phyloP scores from a whole-genome alignment of 2,329 filamentous ascomycete species.

The Penicillium sp. region DNA sequence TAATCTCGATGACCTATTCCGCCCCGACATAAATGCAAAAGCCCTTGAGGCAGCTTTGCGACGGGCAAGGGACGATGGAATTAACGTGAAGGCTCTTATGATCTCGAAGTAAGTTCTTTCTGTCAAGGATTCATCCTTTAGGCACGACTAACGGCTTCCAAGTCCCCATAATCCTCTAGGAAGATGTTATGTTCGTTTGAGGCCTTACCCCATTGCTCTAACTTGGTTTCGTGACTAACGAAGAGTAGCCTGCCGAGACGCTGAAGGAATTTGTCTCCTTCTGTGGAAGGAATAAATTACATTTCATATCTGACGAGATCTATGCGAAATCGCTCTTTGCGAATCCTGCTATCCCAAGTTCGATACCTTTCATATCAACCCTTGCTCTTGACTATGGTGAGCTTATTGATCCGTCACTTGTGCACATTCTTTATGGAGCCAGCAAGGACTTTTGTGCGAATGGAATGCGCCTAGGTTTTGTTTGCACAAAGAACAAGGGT shows the following conservation, averaged over 20 bases:
- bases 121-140: not conserved
- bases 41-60: not conserved
- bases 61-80: not conserved
- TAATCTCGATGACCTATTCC: not conserved
- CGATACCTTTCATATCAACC: not conserved
- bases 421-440: slow-evolving; percentile 12
- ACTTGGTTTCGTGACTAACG: not conserved
- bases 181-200: slow-evolving; percentile 29
- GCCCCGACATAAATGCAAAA: not conserved
- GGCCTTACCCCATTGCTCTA: not conserved
- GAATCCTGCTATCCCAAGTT: not conserved
- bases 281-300: slow-evolving; percentile 4
- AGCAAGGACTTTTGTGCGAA: slow-evolving; percentile 15
- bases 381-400: not conserved
- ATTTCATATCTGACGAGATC: slow-evolving; percentile 8
- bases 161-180: slow-evolving; percentile 40
- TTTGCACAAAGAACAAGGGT: slow-evolving; percentile 12
- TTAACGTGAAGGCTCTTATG: not conserved
- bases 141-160: not conserved
- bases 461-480: slow-evolving; percentile 1
- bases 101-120: not conserved
- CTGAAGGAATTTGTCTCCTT: not conserved
- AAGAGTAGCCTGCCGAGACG: not conserved
- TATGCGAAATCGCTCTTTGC: slow-evolving; percentile 1
- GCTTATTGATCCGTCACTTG: not conserved